Conservation (phyloP, 805 yeast species). For the Ogataea salicorniae region DNA sequence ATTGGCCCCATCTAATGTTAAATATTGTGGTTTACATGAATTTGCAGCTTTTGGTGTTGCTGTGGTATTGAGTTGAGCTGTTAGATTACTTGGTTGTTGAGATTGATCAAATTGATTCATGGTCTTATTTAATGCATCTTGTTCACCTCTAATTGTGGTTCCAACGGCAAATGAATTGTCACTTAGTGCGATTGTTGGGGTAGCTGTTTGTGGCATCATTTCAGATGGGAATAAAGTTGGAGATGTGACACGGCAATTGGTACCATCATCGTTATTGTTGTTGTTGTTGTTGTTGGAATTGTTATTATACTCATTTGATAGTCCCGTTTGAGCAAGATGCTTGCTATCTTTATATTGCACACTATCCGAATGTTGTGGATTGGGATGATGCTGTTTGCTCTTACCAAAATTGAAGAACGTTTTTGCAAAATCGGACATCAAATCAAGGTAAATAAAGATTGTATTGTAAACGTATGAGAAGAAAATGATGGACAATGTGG, state of each 20-base stretch:
- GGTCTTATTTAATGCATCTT: slow-evolving; percentile 28
- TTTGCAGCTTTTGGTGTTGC: slow-evolving; percentile 9
- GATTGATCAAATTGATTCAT: slow-evolving; percentile 30
- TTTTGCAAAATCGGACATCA: slow-evolving; percentile 38
- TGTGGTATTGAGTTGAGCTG: slow-evolving; percentile 19
- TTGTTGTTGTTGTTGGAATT: slow-evolving; percentile 12
- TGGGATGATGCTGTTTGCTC: slow-evolving; percentile 7
- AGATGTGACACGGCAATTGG: slow-evolving; percentile 2
- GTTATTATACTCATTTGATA: slow-evolving; percentile 5
- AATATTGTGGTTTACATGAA: slow-evolving; percentile 15
- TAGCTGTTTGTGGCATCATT: slow-evolving; percentile 42
- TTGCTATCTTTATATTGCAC: neutral
- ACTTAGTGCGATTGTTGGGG: slow-evolving; percentile 68
- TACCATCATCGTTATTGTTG: neutral
- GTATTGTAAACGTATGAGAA: neutral
- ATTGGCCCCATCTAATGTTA: slow-evolving; percentile 7
- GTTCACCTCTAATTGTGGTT: slow-evolving; percentile 46
- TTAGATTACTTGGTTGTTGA: slow-evolving; percentile 19
- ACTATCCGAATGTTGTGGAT: neutral
- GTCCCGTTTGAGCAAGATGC: no score
- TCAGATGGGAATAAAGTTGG: slow-evolving; percentile 27
- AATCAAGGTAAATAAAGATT: neutral
- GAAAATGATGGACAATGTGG: slow-evolving; percentile 1
- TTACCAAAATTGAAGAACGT: slow-evolving; percentile 33
- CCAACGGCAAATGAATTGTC: slow-evolving; percentile 63